Evolutionary conservation across 805 yeast genomes (phyloP).

Genomic region (Candida methanosorbosa): DNA sequence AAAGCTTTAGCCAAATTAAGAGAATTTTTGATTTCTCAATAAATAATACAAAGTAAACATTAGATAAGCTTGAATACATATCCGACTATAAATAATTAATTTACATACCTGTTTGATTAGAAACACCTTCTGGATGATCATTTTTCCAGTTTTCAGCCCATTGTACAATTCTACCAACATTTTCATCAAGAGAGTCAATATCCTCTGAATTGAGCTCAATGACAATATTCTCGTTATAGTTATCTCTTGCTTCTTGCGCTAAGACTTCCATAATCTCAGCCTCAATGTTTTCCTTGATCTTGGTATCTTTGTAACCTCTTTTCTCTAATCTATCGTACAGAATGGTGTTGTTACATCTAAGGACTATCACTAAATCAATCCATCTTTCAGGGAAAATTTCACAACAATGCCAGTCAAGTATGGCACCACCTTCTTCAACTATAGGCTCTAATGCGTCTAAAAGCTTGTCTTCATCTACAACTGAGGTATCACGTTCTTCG

Average conservation of each 20-base stretch:
- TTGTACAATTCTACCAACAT: constrained; percentile 60
- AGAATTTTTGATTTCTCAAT: constrained; percentile 32
- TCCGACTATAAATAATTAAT: no score
- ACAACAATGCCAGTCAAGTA: constrained; percentile 96
- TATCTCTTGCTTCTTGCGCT: constrained; percentile 76
- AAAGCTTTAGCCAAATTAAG: constrained; percentile 71
- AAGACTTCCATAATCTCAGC: constrained; percentile 96
- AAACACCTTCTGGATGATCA: constrained; percentile 55
- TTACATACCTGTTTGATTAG: constrained; percentile 27
- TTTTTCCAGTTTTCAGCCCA: constrained; percentile 75
- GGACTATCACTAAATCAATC: constrained; percentile 86
- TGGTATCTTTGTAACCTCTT: constrained; percentile 72
- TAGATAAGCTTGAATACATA: background rate
- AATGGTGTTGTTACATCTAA: constrained; percentile 64
- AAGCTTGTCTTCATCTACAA: constrained; percentile 88
- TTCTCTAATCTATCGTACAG: constrained; percentile 68
- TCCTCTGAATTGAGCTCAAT: constrained; percentile 69
- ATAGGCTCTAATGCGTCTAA: constrained; percentile 74
- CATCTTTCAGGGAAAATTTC: constrained; percentile 90
- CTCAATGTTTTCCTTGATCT: constrained; percentile 86
- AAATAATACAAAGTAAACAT: background rate
- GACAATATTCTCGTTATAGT: constrained; percentile 72
- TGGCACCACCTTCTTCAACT: constrained; percentile 75
- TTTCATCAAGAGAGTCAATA: constrained; percentile 73
- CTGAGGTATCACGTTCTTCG: constrained; percentile 72